Evolutionary conservation across 2,329 filamentous ascomycete genomes (phyloP).

Genomic region (Rugonectria rugulosa): DNA sequence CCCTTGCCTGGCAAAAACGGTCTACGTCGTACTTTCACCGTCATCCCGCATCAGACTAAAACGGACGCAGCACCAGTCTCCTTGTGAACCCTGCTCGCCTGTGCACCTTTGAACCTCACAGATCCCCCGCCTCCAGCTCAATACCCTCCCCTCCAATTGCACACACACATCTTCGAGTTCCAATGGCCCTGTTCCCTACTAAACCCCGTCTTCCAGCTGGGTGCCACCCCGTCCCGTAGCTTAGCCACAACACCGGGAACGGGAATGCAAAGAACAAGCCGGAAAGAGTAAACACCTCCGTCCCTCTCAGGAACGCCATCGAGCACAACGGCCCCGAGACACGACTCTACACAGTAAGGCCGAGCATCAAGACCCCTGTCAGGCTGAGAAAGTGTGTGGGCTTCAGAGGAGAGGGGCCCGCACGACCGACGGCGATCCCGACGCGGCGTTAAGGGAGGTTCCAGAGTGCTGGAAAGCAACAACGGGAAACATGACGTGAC

Average conservation of each 20-base stretch:
- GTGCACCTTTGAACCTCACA: not conserved
- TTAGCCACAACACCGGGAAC: no score
- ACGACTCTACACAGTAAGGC: not conserved
- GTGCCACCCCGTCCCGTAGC: no score
- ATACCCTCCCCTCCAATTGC: no score
- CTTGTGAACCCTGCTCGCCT: slow-evolving; percentile 16
- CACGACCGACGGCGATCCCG: slow-evolving; percentile 37
- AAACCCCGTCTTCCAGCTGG: no score
- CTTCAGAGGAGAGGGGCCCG: slow-evolving; percentile 22
- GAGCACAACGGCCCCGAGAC: not conserved
- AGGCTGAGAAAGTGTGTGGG: slow-evolving; percentile 29
- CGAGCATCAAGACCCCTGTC: slow-evolving; percentile 33
- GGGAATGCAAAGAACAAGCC: no score
- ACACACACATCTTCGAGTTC: no score
- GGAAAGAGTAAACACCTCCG: no score
- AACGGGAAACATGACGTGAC: not conserved
- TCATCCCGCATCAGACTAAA: slow-evolving; percentile 4
- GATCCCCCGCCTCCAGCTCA: slow-evolving; percentile 3
- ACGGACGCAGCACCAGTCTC: not conserved
- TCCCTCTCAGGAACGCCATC: slow-evolving; percentile 5
- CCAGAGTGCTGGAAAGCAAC: slow-evolving; percentile 1
- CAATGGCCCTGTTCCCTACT: no score
- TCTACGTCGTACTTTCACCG: not conserved
- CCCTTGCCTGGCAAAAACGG: not conserved
- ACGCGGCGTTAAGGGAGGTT: slow-evolving; percentile 27